Conservation (phyloP, 805 yeast genomes). For the Zygosaccharomyces gambellarensis region DNA sequence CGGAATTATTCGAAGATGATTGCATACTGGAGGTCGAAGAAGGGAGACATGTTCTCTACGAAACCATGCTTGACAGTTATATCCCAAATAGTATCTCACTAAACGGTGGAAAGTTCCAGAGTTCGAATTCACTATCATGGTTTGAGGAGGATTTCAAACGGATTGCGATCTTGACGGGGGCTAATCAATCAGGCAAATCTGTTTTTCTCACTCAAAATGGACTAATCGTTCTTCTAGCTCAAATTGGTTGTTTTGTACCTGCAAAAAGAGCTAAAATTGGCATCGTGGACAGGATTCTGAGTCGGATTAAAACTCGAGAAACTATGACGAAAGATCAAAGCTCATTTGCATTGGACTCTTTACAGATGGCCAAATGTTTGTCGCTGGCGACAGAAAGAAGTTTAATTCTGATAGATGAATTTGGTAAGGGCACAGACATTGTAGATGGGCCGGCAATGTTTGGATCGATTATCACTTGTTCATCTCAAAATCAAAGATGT, state of each 20-base stretch:
- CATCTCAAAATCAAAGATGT: conserved; percentile 15
- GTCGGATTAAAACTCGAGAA: conserved; percentile 43
- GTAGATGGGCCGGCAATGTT: conserved; percentile 44
- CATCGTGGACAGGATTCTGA: conserved; percentile 43
- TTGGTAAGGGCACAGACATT: conserved; percentile 50
- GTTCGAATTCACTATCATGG: conserved; percentile 7
- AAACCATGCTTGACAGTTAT: conserved; percentile 36
- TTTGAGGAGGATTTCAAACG: conserved; percentile 19
- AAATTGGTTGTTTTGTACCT: conserved; percentile 53
- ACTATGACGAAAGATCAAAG: conserved; percentile 40
- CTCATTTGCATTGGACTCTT: conserved; percentile 47
- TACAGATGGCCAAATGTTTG: conserved; percentile 42
- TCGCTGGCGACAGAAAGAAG: conserved; percentile 39
- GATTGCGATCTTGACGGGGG: conserved; percentile 44
- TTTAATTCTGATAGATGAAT: conserved; percentile 47
- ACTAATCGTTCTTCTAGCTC: conserved; percentile 45
- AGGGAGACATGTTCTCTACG: conserved; percentile 48
- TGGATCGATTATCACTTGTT: conserved; percentile 36
- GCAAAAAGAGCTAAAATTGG: conserved; percentile 44
- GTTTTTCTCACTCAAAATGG: conserved; percentile 48
- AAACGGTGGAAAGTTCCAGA: conserved; percentile 19
- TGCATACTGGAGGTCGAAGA: conserved; percentile 32
- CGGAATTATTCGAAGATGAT: conserved; percentile 28
- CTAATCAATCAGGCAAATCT: conserved; percentile 50
- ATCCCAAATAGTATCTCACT: conserved; percentile 42